A percentile compares a stretch with the other conserved stretches of the same genome.
Conservation (phyloP, 768 basidiomycete genomes). For the Boletales sp. region DNA sequence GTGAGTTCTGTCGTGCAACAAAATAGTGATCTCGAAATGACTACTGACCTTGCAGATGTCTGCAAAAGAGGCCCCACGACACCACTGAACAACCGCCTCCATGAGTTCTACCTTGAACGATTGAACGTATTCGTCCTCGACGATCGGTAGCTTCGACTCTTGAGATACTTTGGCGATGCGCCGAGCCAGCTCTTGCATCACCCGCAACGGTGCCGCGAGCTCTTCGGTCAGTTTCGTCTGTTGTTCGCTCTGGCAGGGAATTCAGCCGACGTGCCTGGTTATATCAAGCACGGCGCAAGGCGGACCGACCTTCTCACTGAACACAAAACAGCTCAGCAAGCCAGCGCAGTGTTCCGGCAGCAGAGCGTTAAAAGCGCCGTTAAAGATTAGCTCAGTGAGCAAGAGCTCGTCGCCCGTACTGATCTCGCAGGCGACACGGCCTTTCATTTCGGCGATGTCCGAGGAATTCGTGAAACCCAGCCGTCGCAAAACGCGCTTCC, state of each 20-base stretch:
- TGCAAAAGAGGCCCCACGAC: constrained; percentile 92
- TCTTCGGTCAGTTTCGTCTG: constrained; percentile 87
- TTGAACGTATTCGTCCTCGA: constrained; percentile 92
- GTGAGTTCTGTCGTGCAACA: constrained; percentile 1
- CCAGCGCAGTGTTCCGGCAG: constrained; percentile 91
- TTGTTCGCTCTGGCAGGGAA: constrained; percentile 68
- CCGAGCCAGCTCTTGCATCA: constrained; percentile 93
- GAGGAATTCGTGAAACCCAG: constrained; percentile 84
- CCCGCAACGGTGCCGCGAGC: constrained; percentile 84
- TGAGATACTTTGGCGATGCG: constrained; percentile 96
- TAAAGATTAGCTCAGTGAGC: constrained; percentile 95
- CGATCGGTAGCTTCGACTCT: constrained; percentile 84
- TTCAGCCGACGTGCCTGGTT: background rate
- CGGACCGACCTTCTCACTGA: constrained; percentile 80
- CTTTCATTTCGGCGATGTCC: constrained; percentile 98
- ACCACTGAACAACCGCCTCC: constrained; percentile 98
- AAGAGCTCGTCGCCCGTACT: constrained; percentile 95
- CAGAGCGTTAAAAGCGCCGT: constrained; percentile 90
- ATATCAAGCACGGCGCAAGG: background rate
- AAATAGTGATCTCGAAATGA: background rate
- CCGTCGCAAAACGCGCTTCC: constrained; percentile 91
- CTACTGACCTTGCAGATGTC: constrained; percentile 89
- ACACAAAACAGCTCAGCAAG: constrained; percentile 96
- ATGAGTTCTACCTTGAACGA: constrained; percentile 99
- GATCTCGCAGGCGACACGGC: constrained; percentile 97